Evolutionary conservation across 257 asterid genomes (phyloP), one percentile per base, ranked within the genome.

Genomic region (Jacaranda copaia): DNA sequence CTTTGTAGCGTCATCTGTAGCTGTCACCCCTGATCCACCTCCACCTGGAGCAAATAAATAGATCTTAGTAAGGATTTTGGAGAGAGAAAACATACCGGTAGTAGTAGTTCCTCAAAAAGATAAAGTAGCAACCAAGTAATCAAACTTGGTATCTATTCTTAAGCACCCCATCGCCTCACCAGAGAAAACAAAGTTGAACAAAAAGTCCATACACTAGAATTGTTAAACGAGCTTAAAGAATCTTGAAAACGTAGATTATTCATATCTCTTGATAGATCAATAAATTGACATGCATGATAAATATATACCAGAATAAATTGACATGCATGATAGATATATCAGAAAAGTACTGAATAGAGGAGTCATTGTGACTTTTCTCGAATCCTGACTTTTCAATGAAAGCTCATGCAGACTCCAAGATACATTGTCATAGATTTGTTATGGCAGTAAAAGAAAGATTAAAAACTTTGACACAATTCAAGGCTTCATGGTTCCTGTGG

Each of bases 1-100:
- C 98, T 94, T 94, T 81, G 98, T 92, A 32, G 94, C 94, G 77
- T 94, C 98, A 53, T 90, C 92, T 45, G 93, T 82, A 52, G 89
- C 84, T 46, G 90, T 79, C 80, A 62, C 77, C 20, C 88, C 89
- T 49, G 96, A 76, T 84, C 89, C 89, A 75, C 87, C 84, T 62
- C 85, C 90, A 86, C 93, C 97, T 92, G 85, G 76, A 76, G 46
- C 74, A 90, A 82, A 52, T 75, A 10, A 25, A 73, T 40, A 75
- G 79, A 82, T 39, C 40, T 25, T 59, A n/a, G 49, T 77, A 67
- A 74, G 57, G 65, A 70, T 18, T 8, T 66, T 59, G 68, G 74
- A 81, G 68, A 12, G 68, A 74, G 79, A 64, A 12, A 58, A 51
- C 56, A 73, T 52, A 75, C 9, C 2, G 32, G 32, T 46, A 13